Percentiles rank a stretch among this genome's conserved stretches.
Evolutionary conservation across 208 protist species (phyloP).

Genomic region (Endotrypanum monterogeii): DNA sequence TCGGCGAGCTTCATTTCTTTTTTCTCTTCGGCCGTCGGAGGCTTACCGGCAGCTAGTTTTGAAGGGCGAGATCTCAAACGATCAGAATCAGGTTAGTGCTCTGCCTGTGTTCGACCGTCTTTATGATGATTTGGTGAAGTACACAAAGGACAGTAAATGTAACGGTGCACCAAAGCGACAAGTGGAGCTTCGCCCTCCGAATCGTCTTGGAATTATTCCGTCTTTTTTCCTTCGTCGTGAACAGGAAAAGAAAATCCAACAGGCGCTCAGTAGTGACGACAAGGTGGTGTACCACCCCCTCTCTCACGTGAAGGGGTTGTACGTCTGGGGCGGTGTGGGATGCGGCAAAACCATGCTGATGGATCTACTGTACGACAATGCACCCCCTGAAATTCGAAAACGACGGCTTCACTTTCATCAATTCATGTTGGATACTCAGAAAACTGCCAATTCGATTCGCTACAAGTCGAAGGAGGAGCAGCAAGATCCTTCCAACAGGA

Average conservation of each 20-base stretch:
- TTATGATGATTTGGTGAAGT: slow-evolving; percentile 72
- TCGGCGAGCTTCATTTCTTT: neutral
- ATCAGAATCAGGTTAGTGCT: slow-evolving; percentile 62
- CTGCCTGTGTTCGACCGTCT: slow-evolving; percentile 83
- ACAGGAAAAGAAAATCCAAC: slow-evolving; percentile 72
- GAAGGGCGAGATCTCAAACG: slow-evolving; percentile 48
- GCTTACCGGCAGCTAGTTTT: slow-evolving; percentile 60
- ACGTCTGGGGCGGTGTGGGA: slow-evolving; percentile 95
- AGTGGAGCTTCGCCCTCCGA: slow-evolving; percentile 79
- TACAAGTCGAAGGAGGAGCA: slow-evolving; percentile 66
- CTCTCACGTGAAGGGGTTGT: slow-evolving; percentile 90
- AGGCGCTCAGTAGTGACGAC: slow-evolving; percentile 43
- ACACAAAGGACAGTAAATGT: slow-evolving; percentile 38
- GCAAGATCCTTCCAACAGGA: slow-evolving; percentile 26
- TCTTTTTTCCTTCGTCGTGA: slow-evolving; percentile 77
- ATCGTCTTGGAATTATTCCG: slow-evolving; percentile 79
- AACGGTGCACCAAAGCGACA: slow-evolving; percentile 46
- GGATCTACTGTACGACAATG: slow-evolving; percentile 94
- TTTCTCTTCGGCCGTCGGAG: slow-evolving; percentile 42
- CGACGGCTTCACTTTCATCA: slow-evolving; percentile 95
- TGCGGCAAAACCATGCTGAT: slow-evolving; percentile 97
- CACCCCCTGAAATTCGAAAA: slow-evolving; percentile 77
- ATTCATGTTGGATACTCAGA: slow-evolving; percentile 96
- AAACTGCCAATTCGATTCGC: slow-evolving; percentile 75
- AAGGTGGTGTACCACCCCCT: slow-evolving; percentile 69